Percentiles rank a stretch among this genome's conserved stretches.
These are phyloP conservation scores for Schizonepeta tenuifolia DNA, from an alignment of 257 asterid genomes.

Conservation along the genomic window DNA sequence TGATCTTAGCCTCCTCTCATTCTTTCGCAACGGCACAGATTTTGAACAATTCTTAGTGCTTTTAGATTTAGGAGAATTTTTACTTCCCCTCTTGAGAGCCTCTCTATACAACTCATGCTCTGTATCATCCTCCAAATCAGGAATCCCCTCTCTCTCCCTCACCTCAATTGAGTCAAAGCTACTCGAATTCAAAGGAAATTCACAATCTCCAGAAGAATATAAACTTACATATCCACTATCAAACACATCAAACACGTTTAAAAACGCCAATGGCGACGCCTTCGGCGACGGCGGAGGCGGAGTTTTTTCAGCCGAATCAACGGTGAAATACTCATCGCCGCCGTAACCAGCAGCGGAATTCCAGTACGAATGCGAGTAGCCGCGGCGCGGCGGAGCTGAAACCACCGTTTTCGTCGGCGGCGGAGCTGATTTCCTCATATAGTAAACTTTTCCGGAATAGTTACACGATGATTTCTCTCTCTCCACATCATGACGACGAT, in stretches of 20 bases:
- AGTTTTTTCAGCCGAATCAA: constrained; percentile 46
- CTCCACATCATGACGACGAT: constrained; percentile 25
- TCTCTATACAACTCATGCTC: constrained; percentile 65
- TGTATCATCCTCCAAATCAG: constrained; percentile 95
- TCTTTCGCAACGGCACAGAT: constrained; percentile 42
- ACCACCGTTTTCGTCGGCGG: constrained; percentile 70
- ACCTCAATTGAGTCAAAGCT: constrained; percentile 89
- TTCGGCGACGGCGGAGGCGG: constrained; percentile 96
- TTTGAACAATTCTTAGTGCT: constrained; percentile 33
- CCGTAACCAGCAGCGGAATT: constrained; percentile 45
- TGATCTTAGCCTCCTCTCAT: background rate
- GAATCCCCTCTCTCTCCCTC: constrained; percentile 94
- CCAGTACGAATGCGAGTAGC: constrained; percentile 57
- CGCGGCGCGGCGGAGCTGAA: constrained; percentile 56
- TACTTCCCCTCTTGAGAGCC: constrained; percentile 33
- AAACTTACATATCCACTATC: constrained; percentile 49
- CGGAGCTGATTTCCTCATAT: constrained; percentile 82
- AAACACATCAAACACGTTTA: constrained; percentile 54
- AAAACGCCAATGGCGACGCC: constrained; percentile 72
- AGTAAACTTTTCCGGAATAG: constrained; percentile 44
- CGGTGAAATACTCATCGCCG: constrained; percentile 42
- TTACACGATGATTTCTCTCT: background rate
- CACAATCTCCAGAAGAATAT: constrained; percentile 45
- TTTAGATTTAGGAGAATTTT: constrained; percentile 36
- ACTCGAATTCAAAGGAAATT: constrained; percentile 52